Percentiles rank a stretch among this genome's conserved stretches.
phyloP scores from a whole-genome alignment of 176 grass and related monocot species.

The Zea mays region DNA sequence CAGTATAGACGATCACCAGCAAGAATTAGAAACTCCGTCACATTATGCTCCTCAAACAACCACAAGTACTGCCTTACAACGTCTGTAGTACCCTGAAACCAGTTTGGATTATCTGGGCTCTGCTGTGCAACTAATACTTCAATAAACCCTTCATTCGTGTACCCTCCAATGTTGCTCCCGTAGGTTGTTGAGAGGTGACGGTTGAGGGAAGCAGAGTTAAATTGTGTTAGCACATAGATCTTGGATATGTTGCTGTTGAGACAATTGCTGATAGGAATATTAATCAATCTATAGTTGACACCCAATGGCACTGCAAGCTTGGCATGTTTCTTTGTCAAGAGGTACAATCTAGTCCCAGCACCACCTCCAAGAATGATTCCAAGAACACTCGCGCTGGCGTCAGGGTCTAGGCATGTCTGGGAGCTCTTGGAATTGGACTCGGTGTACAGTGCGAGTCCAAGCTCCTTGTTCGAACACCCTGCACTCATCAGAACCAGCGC shows the following conservation, averaged over 20 bases:
- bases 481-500: no score
- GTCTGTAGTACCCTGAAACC: conserved; percentile 96
- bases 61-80: conserved; percentile 89
- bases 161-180: conserved; percentile 78
- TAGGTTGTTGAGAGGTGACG: conserved; percentile 89
- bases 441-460: no score
- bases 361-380: not conserved
- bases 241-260: conserved; percentile 60
- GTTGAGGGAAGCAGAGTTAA: conserved; percentile 94
- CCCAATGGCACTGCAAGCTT: conserved; percentile 92
- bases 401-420: conserved; percentile 96
- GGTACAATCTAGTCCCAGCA: no score
- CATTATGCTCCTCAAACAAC: conserved; percentile 95
- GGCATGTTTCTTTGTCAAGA: conserved; percentile 50
- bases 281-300: conserved; percentile 88
- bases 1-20: conserved; percentile 90
- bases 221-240: conserved; percentile 68
- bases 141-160: conserved; percentile 90
- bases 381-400: conserved; percentile 90
- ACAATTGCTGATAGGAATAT: conserved; percentile 96
- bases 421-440: conserved; percentile 73
- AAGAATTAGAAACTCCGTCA: conserved; percentile 88
- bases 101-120: conserved; percentile 30
- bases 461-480: no score
- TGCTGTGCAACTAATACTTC: conserved; percentile 90